Evolutionary conservation across 352 stramenopile species (phyloP), one percentile per base, ranked within the genome.

Genomic region (Globisporangium perplexum): DNA sequence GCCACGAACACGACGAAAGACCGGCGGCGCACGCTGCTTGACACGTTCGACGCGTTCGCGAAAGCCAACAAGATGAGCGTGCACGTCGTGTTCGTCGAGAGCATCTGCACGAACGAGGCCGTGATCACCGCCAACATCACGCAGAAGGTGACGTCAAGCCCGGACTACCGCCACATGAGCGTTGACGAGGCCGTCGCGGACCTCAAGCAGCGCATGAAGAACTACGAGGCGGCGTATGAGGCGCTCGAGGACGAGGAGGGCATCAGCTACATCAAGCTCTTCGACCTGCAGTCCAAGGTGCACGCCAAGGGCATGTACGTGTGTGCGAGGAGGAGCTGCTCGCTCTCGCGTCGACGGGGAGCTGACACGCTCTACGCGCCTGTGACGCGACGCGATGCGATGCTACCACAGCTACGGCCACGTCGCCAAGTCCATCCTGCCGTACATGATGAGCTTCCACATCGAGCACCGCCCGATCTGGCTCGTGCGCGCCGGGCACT

Each of bases 391-490:
- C n/a, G n/a, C n/a, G 10, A 35, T 17, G 33, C 22, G 39, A 51
- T 50, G 53, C 45, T 50, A 31, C 22, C 3, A 22, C 41, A 81
- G 72, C 46, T 87, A 92, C 45, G 88, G 88, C 10, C 88, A 95
- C 50, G 77, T 96, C 36, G 86, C 88, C 62, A 96, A 94, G 70
- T 95, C 87, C 26, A 91, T 96, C n/a, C 59, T 94, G 57, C 88
- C 86, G 17, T 96, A 96, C 64, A 91, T 96, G 80, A 94, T 90
- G 82, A 98, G 96, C 68, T 95, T 97, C 54, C 93, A 98, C 76
- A 97, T 98, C 59, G 75, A 88, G 49, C 90, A 95, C 39, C 85
- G 93, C 0, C 86, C 84, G 20, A 97, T 98, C 39, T 98, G 88
- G 87, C 77, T 98, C 23, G 88, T 94, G 49, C 84, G 88, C n/a